phyloP scores from a whole-genome alignment of 192 early-diverging fungal species.

The Entophlyctis luteolus region DNA sequence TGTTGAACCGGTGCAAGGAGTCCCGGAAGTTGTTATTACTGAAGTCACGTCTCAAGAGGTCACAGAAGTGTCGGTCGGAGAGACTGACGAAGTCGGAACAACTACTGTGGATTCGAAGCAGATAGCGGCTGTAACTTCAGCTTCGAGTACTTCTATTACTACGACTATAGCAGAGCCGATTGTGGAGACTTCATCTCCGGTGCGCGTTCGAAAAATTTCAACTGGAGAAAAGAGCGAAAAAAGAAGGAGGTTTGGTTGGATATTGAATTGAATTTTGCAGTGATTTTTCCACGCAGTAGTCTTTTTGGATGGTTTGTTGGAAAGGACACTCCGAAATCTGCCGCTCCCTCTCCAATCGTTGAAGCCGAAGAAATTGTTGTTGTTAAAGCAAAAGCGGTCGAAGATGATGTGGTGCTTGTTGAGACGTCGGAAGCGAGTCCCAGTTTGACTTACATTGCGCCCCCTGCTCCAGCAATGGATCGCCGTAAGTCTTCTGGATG shows the following conservation, averaged over 20 bases:
- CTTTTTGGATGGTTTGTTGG: slow-evolving; percentile 20
- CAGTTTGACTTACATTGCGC: neutral
- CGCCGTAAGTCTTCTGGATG: slow-evolving; percentile 25
- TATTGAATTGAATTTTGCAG: neutral
- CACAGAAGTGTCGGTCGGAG: neutral
- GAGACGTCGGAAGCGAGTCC: slow-evolving; percentile 5
- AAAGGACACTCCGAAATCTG: neutral
- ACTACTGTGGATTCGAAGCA: too few species aligned
- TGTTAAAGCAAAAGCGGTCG: too few species aligned
- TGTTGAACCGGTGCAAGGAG: neutral
- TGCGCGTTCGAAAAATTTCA: slow-evolving; percentile 15
- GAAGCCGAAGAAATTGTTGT: too few species aligned
- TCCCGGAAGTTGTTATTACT: slow-evolving; percentile 1
- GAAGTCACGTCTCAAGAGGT: neutral
- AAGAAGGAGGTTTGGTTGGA: slow-evolving; percentile 2
- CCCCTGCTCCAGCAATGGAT: slow-evolving; percentile 18
- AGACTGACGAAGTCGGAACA: neutral
- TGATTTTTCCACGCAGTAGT: neutral
- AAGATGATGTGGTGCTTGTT: slow-evolving; percentile 14
- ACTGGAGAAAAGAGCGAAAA: slow-evolving; percentile 5
- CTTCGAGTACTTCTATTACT: too few species aligned
- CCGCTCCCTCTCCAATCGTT: neutral
- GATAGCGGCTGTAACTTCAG: too few species aligned
- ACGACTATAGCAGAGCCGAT: neutral
- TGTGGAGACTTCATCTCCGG: neutral